These are phyloP conservation scores for Actinidia polygama DNA, from an alignment of 179 eudicot species.

Conservation along the genomic window DNA sequence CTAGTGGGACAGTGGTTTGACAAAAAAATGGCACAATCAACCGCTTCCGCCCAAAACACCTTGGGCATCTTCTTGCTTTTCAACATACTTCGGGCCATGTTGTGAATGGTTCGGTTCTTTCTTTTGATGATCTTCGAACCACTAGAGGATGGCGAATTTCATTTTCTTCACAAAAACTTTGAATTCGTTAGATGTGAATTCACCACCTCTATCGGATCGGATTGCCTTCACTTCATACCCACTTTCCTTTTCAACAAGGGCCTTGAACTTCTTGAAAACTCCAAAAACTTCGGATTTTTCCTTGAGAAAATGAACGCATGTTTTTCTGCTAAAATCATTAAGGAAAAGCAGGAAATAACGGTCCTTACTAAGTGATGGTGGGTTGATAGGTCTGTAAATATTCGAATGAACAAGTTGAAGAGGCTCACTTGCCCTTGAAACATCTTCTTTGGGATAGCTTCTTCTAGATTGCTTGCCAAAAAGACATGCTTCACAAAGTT, in stretches of 20 bases:
- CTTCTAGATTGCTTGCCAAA: not conserved
- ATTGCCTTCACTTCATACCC: not conserved
- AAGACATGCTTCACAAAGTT: slow-evolving; percentile 15
- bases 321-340: not conserved
- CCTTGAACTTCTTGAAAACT: not conserved
- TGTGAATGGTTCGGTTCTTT: not conserved
- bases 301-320: not conserved
- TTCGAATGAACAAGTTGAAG: not conserved
- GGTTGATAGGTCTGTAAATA: not conserved
- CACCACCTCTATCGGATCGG: not conserved
- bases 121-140: not conserved
- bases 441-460: not conserved
- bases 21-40: not conserved
- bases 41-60: not conserved
- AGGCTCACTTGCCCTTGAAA: not conserved
- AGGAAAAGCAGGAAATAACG: not conserved
- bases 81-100: not conserved
- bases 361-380: not conserved
- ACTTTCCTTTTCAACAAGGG: not conserved
- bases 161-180: not conserved
- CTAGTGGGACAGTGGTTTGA: not conserved
- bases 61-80: not conserved
- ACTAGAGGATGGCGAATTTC: too few relatives aligned
- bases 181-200: not conserved
- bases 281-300: not conserved